Base-by-base conservation (phyloP, 2,329 filamentous ascomycete species). In the Neofusicoccum cordaticola region DNA sequence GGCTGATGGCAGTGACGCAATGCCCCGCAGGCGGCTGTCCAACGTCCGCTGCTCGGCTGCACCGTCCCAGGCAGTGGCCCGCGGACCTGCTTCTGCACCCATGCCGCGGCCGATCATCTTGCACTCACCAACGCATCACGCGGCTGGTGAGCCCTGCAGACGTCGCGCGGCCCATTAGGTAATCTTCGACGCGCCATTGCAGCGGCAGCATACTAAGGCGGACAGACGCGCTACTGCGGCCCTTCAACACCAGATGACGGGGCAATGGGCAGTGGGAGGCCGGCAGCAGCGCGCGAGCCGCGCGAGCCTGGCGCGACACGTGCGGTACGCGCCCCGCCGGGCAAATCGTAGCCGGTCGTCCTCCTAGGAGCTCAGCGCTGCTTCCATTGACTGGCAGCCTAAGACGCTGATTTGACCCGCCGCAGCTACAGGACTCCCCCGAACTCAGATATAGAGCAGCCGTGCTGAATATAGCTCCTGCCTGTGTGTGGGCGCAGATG, bases 1-100 rank as follows among this genome's bases (percentile, higher is more conserved):
- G 52, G 35, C 52, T 41, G 52, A 58, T 35, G 27, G 8, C 37
- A 42, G 22, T 58, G 53, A 58, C 53, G 53, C 39, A 57, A 57
- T 57, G 51, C 51, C 17, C 35, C 5, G 12, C 34, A 6, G n/a
- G 34, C 13, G 13, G 31, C 22, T 52, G n/a, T 37, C 8, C 15
- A 11, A 12, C 35, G 47, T 12, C 47, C 47, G 8, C 31, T 4
- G 50, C n/a, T 22, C 51, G 6, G 19, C 19, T 22, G 19, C 19
- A 22, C 19, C 19, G 19, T 22, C 19, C 19, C 19, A 22, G 51
- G 8, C 6, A 9, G 4, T 45, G 19, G 8, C 13, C 52, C 22
- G 39, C 39, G 39, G 35, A 44, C 53, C 53, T 45, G 53, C 53
- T 58, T 27, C 37, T 52, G 31, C 12, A 31, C n/a, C 6, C 50